Conservation (phyloP, 805 yeast species). For the Scheffersomyces stipitis region DNA sequence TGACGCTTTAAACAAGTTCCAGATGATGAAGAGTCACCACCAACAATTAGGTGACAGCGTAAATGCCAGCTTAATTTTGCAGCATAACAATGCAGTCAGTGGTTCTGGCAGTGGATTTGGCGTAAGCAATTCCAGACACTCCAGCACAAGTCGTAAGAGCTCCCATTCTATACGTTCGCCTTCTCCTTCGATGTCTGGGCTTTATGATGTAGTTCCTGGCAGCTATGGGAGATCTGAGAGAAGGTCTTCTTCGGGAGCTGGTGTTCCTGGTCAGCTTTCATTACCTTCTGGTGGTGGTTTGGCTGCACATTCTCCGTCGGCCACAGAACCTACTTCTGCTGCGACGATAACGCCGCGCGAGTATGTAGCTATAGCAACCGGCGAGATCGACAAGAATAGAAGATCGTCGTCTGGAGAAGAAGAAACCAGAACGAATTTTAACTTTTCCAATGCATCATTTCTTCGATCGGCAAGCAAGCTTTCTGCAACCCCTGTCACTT, state of each 20-base stretch:
- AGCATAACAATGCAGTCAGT: constrained; percentile 7
- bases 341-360: not conserved
- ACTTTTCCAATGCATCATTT: constrained; percentile 12
- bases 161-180: constrained; percentile 32
- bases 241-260: not conserved
- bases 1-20: constrained; percentile 53
- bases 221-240: not conserved
- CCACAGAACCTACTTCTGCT: constrained; percentile 17
- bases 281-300: not conserved
- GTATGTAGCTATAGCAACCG: not conserved
- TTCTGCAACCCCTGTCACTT: constrained; percentile 21
- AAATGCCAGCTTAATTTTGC: constrained; percentile 47
- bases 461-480: constrained; percentile 17
- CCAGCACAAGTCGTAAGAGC: constrained; percentile 24
- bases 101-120: constrained; percentile 5
- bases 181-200: constrained; percentile 21
- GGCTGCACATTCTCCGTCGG: constrained; percentile 25
- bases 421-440: constrained; percentile 3
- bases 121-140: constrained; percentile 16
- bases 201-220: constrained; percentile 23
- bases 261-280: constrained; percentile 11
- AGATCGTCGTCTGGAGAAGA: constrained; percentile 5
- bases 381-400: constrained; percentile 2
- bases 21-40: constrained; percentile 51
- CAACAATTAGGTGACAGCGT: constrained; percentile 57